Evolutionary conservation across 1,139 yeast species (phyloP), one percentile per base, ranked within the genome.

Genomic region (Geotrichum fermentans): DNA sequence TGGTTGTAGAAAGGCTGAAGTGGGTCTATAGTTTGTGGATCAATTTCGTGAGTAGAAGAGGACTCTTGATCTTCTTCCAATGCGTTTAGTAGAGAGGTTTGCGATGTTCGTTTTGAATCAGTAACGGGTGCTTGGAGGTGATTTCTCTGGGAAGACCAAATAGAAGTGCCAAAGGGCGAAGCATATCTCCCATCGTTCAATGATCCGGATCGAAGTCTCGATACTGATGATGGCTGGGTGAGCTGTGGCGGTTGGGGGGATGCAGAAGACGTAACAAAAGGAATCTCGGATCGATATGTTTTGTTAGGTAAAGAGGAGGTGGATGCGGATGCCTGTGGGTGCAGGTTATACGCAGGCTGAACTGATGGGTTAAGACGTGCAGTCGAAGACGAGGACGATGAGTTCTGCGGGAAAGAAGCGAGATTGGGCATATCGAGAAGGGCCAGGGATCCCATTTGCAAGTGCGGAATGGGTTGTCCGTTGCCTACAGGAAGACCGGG

Each of bases 1-100:
- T 67, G 71, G 47, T 59, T 56, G 40, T 62, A 55, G 52, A 65
- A 67, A 3, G 68, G 66, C 48, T 59, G 59, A 61, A 65, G 58
- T 10, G 69, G 68, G 49, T 65, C 69, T 14, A 42, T 52, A 24
- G 47, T 16, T 26, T 26, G 32, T 13, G 37, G 49, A 29, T 47
- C 45, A 14, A 49, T 14, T n/a, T 26, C 11, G 33, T 29, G 42
- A 33, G 33, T 22, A 34, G 42, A 45, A 20, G 34, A 51, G 13
- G 43, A 40, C 44, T 53, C 60, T 3, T 39, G 32, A 53, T 56
- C 42, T 55, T 46, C 50, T 32, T 40, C 50, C 26, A 43, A 40
- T 43, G 50, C 47, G 39, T 43, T 46, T 18, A 52, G 53, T 37
- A 52, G 41, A 14, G 52, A 46, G 7, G 55, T 46, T 32, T 50